Evolutionary conservation across 805 yeast genomes (phyloP).

Genomic region (Ogataea nakhonphanomensis): DNA sequence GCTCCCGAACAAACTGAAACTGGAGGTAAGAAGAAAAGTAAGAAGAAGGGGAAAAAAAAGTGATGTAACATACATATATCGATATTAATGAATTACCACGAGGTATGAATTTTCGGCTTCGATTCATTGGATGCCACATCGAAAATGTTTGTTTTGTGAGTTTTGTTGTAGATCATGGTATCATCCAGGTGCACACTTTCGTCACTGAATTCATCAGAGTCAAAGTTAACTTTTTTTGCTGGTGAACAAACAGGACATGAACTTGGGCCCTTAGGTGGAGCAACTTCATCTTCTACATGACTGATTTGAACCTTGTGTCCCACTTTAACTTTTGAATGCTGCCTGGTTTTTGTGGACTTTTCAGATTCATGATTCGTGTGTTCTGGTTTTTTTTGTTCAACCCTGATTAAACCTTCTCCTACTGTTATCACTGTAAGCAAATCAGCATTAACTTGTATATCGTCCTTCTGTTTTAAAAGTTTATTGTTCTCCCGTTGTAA

Average conservation of each 20-base stretch:
- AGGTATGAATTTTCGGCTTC: slow-evolving; percentile 5
- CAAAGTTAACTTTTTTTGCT: slow-evolving; percentile 1
- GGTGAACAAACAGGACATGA: slow-evolving; percentile 15
- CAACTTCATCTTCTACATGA: not conserved
- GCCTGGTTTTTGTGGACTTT: no score
- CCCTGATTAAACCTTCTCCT: slow-evolving; percentile 16
- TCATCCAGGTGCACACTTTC: slow-evolving; percentile 10
- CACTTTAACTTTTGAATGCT: no score
- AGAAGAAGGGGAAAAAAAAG: slow-evolving; percentile 25
- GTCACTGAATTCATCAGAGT: slow-evolving; percentile 7
- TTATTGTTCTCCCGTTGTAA: slow-evolving; percentile 10
- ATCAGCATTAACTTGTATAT: slow-evolving; percentile 2
- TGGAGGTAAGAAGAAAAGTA: slow-evolving; percentile 18
- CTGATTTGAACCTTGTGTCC: slow-evolving; percentile 1
- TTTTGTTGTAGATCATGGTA: slow-evolving; percentile 12
- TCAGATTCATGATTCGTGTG: no score
- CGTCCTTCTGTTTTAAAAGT: slow-evolving; percentile 6
- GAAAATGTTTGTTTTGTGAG: slow-evolving; percentile 10
- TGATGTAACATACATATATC: slow-evolving; percentile 9
- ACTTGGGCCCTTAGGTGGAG: not conserved
- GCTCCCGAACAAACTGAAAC: slow-evolving; percentile 5
- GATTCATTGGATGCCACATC: slow-evolving; percentile 2
- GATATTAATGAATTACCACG: slow-evolving; percentile 13
- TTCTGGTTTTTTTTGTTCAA: slow-evolving; percentile 15
- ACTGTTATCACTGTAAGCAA: slow-evolving; percentile 14